Evolutionary conservation across 2,329 filamentous ascomycete species (phyloP), one percentile per base, ranked within the genome.

Genomic region (Fusarium multiceps): DNA sequence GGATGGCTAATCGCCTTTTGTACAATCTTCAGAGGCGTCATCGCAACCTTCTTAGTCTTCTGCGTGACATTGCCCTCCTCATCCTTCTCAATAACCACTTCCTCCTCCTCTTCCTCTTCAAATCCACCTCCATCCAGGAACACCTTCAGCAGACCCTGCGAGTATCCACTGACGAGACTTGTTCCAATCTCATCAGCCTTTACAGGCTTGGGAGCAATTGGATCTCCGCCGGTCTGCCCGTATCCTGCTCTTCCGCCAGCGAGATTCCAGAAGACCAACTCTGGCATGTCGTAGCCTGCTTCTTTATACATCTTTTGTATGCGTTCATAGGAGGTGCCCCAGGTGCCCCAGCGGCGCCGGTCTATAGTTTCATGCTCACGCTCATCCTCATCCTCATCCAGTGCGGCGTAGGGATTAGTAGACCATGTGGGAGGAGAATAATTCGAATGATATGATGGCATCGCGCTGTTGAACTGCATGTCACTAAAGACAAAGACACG

Each of bases 181-280:
- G 83, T 85, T 25, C 84, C 83, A 40, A 75, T 62, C 53, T 85
- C 78, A 2, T 80, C 78, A n/a, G 78, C 80, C 3, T 76, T 81
- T 6, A 85, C 82, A 1, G 86, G 86, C 77, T 87, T 88, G 7
- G 82, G 81, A 2, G 81, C 82, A 4, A 68, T 77, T 0, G 76
- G 72, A 30, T 79, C 77, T 3, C 72, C 75, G 2, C 18, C 56
- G 23, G 13, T 30, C n/a, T 76, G 18, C 59, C 74, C 21, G 71
- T 76, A 28, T 71, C 75, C 72, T 4, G 71, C 68, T n/a, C 71
- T 64, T 0, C 80, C 79, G 11, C 81, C 83, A 1, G 85, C 85
- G 20, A 89, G 78, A 70, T 89, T 88, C 87, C 87, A 89, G 74
- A 88, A 89, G 5, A 89, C 79, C n/a, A 90, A 77, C 74, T 87